phyloP scores from a whole-genome alignment of 495 filamentous ascomycete genomes.

The Penicillium samsonianum region DNA sequence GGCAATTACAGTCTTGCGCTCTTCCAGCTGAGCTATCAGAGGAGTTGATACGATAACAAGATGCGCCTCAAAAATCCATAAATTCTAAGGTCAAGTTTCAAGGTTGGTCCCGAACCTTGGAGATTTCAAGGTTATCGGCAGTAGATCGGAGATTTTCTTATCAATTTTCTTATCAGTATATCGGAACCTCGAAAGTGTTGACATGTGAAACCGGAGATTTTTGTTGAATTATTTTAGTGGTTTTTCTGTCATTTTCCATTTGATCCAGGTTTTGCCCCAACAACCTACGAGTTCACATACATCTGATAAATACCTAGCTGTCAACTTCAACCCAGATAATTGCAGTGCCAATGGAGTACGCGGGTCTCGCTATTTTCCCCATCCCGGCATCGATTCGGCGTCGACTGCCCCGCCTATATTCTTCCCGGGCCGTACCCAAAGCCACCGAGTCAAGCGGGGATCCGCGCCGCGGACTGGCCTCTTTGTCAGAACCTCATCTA shows the following conservation, averaged over 20 bases:
- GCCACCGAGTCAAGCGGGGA: slow-evolving; percentile 14
- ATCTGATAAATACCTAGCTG: neutral
- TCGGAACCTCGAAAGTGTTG: neutral
- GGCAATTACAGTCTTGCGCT: slow-evolving; percentile 11
- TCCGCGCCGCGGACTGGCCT: slow-evolving; percentile 16
- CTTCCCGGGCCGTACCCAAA: slow-evolving; percentile 18
- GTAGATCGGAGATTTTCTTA: neutral
- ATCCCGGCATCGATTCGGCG: slow-evolving; percentile 40
- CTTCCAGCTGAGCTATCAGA: slow-evolving; percentile 16
- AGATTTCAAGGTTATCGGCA: too few relatives aligned
- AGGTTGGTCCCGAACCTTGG: too few relatives aligned
- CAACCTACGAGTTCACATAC: neutral
- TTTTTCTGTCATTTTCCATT: neutral
- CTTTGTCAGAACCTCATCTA: slow-evolving; percentile 24
- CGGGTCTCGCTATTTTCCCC: slow-evolving; percentile 33
- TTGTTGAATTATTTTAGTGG: neutral
- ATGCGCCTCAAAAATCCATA: neutral
- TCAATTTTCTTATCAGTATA: neutral
- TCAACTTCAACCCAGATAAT: neutral
- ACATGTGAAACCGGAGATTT: slow-evolving; percentile 6
- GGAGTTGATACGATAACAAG: neutral
- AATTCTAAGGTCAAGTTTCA: too few relatives aligned
- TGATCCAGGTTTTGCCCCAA: neutral
- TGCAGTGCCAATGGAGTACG: slow-evolving; percentile 24
- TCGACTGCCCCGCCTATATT: slow-evolving; percentile 32